A percentile compares a stretch with the other conserved stretches of the same genome.
Evolutionary conservation across 192 early-diverging fungal genomes (phyloP).

Genomic region (Rhizophagus clarus): DNA sequence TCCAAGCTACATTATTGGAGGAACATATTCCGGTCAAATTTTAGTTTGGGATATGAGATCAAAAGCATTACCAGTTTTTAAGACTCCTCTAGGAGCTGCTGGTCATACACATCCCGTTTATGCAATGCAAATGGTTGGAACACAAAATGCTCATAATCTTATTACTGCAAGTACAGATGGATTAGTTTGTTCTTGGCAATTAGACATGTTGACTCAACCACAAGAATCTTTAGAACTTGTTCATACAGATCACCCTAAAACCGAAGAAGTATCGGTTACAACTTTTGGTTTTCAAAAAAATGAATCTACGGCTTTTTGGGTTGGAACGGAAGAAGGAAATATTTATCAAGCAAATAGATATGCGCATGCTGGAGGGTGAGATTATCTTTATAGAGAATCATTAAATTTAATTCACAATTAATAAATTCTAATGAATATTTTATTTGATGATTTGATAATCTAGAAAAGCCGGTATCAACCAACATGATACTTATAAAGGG

Average conservation of each 20-base stretch:
- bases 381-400: not conserved
- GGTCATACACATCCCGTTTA: constrained; percentile 99
- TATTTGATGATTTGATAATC: no score
- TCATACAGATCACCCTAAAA: constrained; percentile 73
- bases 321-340: constrained; percentile 95
- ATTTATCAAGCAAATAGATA: constrained; percentile 96
- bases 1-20: constrained; percentile 89
- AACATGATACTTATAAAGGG: constrained; percentile 79
- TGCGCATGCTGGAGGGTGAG: constrained; percentile 88
- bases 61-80: constrained; percentile 85
- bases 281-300: constrained; percentile 87
- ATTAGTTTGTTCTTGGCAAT: constrained; percentile 92
- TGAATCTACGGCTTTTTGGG: constrained; percentile 92
- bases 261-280: constrained; percentile 94
- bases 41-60: constrained; percentile 96
- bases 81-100: constrained; percentile 87
- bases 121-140: constrained; percentile 86
- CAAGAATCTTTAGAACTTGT: constrained; percentile 81
- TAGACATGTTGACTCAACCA: constrained; percentile 96
- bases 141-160: constrained; percentile 93
- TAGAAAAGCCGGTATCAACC: constrained; percentile 95
- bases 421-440: no score
- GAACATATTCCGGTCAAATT: constrained; percentile 98
- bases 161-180: constrained; percentile 94
- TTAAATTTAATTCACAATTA: no score